These are phyloP conservation scores for Nothopassalora personata DNA, from an alignment of 2,329 filamentous ascomycete genomes.

Conservation along the genomic window DNA sequence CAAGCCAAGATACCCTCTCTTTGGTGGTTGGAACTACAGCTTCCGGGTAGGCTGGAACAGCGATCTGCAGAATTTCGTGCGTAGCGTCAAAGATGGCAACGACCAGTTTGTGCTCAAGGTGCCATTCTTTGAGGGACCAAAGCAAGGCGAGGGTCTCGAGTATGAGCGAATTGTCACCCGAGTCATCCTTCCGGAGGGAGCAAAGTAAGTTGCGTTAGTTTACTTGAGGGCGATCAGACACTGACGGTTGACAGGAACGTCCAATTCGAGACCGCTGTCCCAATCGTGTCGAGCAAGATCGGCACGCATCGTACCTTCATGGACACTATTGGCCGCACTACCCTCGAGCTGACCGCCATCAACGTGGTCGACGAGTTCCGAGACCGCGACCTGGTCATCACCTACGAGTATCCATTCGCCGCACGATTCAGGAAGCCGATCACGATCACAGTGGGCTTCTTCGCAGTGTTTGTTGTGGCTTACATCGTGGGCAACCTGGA, in stretches of 20 bases:
- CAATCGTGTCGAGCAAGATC: conserved; percentile 57
- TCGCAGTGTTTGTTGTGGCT: conserved; percentile 67
- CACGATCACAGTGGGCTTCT: conserved; percentile 67
- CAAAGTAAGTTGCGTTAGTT: conserved; percentile 56
- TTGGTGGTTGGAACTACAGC: conserved; percentile 96
- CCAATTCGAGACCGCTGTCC: conserved; percentile 68
- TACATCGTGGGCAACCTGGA: conserved; percentile 76
- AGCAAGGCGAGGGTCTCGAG: conserved; percentile 75
- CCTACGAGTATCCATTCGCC: conserved; percentile 75
- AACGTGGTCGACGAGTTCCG: conserved; percentile 90
- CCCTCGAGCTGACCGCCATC: conserved; percentile 69
- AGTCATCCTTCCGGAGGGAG: conserved; percentile 85
- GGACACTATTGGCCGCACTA: conserved; percentile 84
- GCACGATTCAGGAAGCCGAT: conserved; percentile 81
- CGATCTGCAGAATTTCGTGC: conserved; percentile 70
- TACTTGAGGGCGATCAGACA: background rate
- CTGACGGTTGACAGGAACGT: conserved; percentile 58
- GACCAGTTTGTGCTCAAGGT: conserved; percentile 82
- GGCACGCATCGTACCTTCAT: conserved; percentile 82
- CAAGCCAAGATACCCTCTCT: conserved; percentile 91
- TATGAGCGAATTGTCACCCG: conserved; percentile 77
- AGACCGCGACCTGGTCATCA: conserved; percentile 75
- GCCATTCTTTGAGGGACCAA: conserved; percentile 89
- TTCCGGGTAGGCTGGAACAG: conserved; percentile 97
- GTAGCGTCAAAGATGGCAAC: conserved; percentile 51